Percentiles rank a stretch among this genome's conserved stretches.
These are phyloP conservation scores for Colletotrichum lupini DNA, from an alignment of 2,329 filamentous ascomycete species.

Conservation along the genomic window DNA sequence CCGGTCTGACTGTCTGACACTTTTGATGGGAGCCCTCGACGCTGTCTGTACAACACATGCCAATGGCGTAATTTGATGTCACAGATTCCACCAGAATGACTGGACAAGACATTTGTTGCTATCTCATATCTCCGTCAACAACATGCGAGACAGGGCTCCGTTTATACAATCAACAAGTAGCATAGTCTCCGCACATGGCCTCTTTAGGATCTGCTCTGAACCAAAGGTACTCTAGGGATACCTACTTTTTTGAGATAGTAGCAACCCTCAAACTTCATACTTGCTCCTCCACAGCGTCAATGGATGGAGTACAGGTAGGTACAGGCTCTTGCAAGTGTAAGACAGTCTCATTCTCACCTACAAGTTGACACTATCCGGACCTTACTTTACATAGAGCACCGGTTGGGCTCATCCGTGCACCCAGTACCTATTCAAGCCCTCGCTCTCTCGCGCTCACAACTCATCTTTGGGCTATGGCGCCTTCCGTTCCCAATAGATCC, in stretches of 20 bases:
- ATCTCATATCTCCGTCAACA: not conserved
- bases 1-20: constrained; percentile 2
- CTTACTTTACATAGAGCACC: not conserved
- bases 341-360: too few relatives aligned
- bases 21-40: not conserved
- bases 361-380: too few relatives aligned
- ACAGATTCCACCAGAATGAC: constrained; percentile 7
- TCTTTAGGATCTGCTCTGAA: not conserved
- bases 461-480: not conserved
- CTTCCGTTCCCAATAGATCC: not conserved
- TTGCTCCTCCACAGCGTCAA: too few relatives aligned
- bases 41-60: not conserved
- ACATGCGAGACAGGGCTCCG: not conserved
- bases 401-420: too few relatives aligned
- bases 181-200: not conserved
- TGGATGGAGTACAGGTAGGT: too few relatives aligned
- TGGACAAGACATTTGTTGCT: not conserved
- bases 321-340: too few relatives aligned
- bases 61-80: constrained; percentile 27
- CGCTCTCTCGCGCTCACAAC: not conserved
- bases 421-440: not conserved
- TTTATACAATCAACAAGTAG: not conserved
- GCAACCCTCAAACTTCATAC: too few relatives aligned
- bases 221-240: too few relatives aligned
- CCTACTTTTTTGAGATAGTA: too few relatives aligned